Evolutionary conservation across 2,329 filamentous ascomycete species (phyloP).

Genomic region (Sporothrix euskadiensis): DNA sequence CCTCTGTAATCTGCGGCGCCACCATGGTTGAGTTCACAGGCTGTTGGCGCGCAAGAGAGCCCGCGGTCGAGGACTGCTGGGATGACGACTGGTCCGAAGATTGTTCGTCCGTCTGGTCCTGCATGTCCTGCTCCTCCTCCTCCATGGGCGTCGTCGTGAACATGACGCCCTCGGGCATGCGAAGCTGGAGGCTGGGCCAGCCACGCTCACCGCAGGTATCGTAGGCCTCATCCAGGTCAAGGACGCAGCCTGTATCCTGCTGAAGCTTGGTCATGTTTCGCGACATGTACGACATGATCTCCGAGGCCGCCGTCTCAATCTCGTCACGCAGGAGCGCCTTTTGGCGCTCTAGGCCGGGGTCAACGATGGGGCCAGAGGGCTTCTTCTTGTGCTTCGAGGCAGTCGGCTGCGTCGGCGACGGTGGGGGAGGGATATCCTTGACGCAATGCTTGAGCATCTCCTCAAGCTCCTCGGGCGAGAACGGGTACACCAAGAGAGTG

Average conservation of each 20-base stretch:
- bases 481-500: constrained; percentile 48
- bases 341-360: constrained; percentile 34
- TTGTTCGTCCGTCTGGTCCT: constrained; percentile 8
- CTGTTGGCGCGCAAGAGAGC: constrained; percentile 14
- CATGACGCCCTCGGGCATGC: constrained; percentile 30
- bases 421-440: constrained; percentile 32
- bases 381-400: constrained; percentile 28
- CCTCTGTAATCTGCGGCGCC: constrained; percentile 22
- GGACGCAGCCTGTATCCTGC: constrained; percentile 34
- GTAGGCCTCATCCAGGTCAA: constrained; percentile 36
- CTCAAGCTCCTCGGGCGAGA: constrained; percentile 36
- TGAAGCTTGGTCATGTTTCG: constrained; percentile 37
- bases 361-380: constrained; percentile 24
- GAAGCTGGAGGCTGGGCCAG: constrained; percentile 36
- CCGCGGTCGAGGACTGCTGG: not conserved
- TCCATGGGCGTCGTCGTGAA: constrained; percentile 26
- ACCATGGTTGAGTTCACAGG: constrained; percentile 28
- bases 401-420: constrained; percentile 17
- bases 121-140: constrained; percentile 21
- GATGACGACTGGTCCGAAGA: not conserved
- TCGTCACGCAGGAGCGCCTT: constrained; percentile 26
- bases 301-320: constrained; percentile 29
- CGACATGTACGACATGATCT: constrained; percentile 34
- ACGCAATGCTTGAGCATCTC: constrained; percentile 35
- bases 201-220: constrained; percentile 33